Base-by-base conservation (phyloP, 331 rosid genomes). In the Phaseolus coccineus region DNA sequence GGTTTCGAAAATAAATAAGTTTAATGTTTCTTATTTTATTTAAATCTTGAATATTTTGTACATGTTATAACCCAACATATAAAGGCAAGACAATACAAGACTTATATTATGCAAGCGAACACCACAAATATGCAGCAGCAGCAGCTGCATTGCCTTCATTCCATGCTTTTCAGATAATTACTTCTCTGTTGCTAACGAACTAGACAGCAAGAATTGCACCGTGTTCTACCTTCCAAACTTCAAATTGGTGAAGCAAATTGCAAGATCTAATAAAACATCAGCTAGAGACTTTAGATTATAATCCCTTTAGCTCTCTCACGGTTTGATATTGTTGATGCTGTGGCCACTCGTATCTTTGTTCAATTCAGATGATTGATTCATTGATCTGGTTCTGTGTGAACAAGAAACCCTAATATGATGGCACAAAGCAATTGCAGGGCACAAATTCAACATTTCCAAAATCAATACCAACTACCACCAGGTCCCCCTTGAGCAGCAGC, bases 391-490 rank as follows among this genome's bases (percentile, higher is more conserved):
- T 55, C 37, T 35, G 44, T 48, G 74, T 53, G 67, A 10, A 74
- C 79, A 73, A 63, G 40, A 39, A 63, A 78, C 44, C 65, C 68
- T n/a, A 35, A 42, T 56, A 67, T n/a, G 57, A 44, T 24, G 57
- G 55, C 77, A 78, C 40, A 51, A 65, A 39, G 61, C 24, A 39
- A 73, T 10, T 62, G 79, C 79, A 48, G 53, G 68, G 71, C 55
- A 68, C 31, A 71, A 37, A 61, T 55, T 53, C 68, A 68, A 73
- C 56, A 50, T 56, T 67, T 31, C 33, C 69, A 57, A 73, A 87
- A 55, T 89, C 81, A 90, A 83, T 88, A 94, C 98, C 97, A 94
- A 56, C 86, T 89, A 81, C 93, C 83, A 33, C 91, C 94, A 46
- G 92, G 59, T 80, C 93, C 92, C 33, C 88, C 89, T 79, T 89